Evolutionary conservation across 2,329 filamentous ascomycete species (phyloP).

Genomic region (Teratosphaeria destructans): DNA sequence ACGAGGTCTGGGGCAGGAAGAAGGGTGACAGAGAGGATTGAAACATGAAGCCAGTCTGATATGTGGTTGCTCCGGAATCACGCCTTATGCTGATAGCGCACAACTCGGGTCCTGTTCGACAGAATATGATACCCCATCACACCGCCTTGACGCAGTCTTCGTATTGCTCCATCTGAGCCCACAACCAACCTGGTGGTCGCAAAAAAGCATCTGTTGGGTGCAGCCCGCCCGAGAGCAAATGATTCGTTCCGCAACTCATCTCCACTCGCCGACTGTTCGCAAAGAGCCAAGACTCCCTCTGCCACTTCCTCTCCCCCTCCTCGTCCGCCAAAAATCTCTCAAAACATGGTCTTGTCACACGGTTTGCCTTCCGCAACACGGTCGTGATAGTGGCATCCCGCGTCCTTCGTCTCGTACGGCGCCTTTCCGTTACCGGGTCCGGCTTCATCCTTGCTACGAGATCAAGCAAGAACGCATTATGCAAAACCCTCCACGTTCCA

Average conservation of each 20-base stretch:
- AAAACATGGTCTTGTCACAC: constrained; percentile 1
- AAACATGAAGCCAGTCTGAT: neutral
- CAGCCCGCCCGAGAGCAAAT: no score
- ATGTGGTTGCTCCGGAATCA: neutral
- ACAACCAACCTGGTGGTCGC: no score
- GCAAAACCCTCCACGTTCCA: neutral
- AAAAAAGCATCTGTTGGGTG: no score
- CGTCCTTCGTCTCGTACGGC: neutral
- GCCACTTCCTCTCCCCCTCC: neutral
- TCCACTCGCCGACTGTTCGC: no score
- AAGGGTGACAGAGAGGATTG: constrained; percentile 14
- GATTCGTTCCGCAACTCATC: no score
- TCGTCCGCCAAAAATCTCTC: neutral
- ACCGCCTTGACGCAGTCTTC: no score
- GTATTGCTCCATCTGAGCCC: no score
- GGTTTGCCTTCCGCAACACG: neutral
- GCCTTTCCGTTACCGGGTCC: neutral
- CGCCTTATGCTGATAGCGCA: neutral
- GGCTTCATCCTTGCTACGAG: neutral
- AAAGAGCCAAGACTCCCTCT: neutral
- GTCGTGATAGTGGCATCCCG: constrained; percentile 2
- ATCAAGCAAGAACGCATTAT: neutral
- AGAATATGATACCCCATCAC: no score
- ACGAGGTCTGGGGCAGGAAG: constrained; percentile 81
- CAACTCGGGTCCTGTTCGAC: no score